A percentile compares a stretch with the other conserved stretches of the same genome.
Evolutionary conservation across 129 eudicot species (phyloP).

Genomic region (Logfia minima): DNA sequence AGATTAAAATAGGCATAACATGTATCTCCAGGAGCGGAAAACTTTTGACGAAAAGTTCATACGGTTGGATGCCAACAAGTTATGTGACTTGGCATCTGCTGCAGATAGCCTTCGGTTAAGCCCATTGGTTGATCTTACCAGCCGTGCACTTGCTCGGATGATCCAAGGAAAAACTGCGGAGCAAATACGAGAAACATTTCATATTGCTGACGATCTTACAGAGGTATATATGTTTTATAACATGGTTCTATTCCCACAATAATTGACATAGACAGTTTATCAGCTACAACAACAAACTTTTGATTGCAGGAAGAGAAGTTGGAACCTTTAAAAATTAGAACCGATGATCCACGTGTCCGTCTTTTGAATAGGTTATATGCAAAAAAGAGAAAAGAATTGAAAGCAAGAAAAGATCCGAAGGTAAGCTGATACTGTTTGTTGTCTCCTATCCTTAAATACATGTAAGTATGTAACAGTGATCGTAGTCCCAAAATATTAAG

Average conservation of each 20-base stretch:
- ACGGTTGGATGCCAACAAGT: constrained; percentile 63
- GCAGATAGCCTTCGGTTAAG: constrained; percentile 88
- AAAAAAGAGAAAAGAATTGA: constrained; percentile 68
- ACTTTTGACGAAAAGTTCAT: constrained; percentile 76
- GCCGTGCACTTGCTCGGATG: constrained; percentile 91
- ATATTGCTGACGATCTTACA: constrained; percentile 88
- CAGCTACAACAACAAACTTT: not conserved
- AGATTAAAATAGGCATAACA: not conserved
- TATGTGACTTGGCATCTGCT: constrained; percentile 82
- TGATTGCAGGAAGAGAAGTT: constrained; percentile 70
- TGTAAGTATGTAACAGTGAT: not conserved
- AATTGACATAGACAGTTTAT: constrained; percentile 4
- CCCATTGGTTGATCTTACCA: constrained; percentile 90
- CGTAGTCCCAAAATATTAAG: constrained; percentile 7
- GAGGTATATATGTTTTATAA: constrained; percentile 44
- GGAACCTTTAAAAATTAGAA: constrained; percentile 68
- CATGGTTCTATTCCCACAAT: constrained; percentile 11
- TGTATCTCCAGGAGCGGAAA: constrained; percentile 64
- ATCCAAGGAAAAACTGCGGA: constrained; percentile 93
- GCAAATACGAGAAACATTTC: constrained; percentile 85
- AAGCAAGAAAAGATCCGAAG: constrained; percentile 56
- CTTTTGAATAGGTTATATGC: constrained; percentile 77
- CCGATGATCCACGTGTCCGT: constrained; percentile 77
- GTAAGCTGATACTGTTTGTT: constrained; percentile 30
- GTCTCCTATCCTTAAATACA: not conserved